These are phyloP conservation scores for Fraxinus quadrangulata DNA, from an alignment of 257 asterid genomes.

Conservation along the genomic window DNA sequence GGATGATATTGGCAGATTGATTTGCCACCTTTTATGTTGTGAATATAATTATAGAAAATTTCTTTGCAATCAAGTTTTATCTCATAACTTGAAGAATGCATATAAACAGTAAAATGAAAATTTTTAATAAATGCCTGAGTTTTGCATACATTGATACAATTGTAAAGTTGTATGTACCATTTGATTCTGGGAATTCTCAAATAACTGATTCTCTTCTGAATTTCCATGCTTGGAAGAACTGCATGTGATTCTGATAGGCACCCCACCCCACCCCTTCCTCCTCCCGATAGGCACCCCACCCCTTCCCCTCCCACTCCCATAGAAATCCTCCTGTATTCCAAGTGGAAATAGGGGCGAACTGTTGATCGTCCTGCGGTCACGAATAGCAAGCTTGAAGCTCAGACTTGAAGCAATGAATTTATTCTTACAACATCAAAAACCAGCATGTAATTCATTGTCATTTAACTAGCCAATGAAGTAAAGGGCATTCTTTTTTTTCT, in stretches of 20 bases:
- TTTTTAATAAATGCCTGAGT: background rate
- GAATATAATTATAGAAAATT: background rate
- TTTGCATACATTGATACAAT: background rate
- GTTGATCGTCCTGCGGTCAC: too few relatives aligned
- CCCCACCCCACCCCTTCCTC: too few relatives aligned
- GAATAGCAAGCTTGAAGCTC: background rate
- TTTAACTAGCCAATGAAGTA: background rate
- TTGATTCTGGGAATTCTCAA: background rate
- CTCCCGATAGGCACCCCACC: too few relatives aligned
- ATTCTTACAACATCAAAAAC: background rate
- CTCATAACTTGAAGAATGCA: background rate
- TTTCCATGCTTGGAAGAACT: background rate
- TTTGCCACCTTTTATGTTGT: conserved; percentile 10
- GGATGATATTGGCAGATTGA: conserved; percentile 9
- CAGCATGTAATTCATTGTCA: background rate
- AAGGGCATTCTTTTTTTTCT: background rate
- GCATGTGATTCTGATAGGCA: background rate
- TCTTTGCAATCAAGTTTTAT: background rate
- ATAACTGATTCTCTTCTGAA: background rate
- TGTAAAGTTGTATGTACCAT: background rate
- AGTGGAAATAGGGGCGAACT: too few relatives aligned
- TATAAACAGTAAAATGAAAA: too few relatives aligned
- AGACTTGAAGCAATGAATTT: background rate
- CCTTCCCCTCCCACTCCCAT: too few relatives aligned
- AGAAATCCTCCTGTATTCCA: too few relatives aligned